Base-by-base conservation (phyloP, 495 filamentous ascomycete genomes). In the Penicillium waksmanii region DNA sequence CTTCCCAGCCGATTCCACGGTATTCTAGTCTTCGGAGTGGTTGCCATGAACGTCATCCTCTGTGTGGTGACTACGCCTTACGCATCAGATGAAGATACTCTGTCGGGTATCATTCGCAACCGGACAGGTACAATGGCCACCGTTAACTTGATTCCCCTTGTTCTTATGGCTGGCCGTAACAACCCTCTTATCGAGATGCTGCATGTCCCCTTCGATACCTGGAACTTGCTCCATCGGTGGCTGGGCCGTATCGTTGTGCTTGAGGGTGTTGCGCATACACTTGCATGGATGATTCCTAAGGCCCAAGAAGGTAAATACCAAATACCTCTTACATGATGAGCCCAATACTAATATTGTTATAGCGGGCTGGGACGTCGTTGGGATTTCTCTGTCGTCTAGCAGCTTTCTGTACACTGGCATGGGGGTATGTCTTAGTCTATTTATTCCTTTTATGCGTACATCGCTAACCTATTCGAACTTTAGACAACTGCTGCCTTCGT, bases 1-100 rank as follows among this genome's bases (percentile, higher is more conserved):
- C 76, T 98, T 3, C 95, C 95, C 4, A 91, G 87, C 43, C 86
- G 95, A 10, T 85, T 97, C 51, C 93, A 98, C 67, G 80, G 81
- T 6, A 64, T 95, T 36, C 77, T 96, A 48, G 77, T 98, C 3
- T 64, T 81, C 19, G 78, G 80, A 12, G 92, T 96, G 67, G 74
- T 96, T 25, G 81, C 80, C 34, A 88, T 85, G 74, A 97, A 97
- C 65, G 75, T 96, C 33, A 80, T 82, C 3, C 89, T 94, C 55
- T 92, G 90, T 67, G 84, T 90, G 42, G 79, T 89, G n/a, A 83
- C 84, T 51, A 86, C 92, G 58, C 81, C 87, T 21, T 95, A 83
- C 64, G 66, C 56, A 3, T 59, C 64, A 5, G 56, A 76, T 3
- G 70, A 71, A 11, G 50, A 71, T 10, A 72, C 74, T 7, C 71